Evolutionary conservation across 2,329 filamentous ascomycete genomes (phyloP).

Genomic region (Phoma sp.): DNA sequence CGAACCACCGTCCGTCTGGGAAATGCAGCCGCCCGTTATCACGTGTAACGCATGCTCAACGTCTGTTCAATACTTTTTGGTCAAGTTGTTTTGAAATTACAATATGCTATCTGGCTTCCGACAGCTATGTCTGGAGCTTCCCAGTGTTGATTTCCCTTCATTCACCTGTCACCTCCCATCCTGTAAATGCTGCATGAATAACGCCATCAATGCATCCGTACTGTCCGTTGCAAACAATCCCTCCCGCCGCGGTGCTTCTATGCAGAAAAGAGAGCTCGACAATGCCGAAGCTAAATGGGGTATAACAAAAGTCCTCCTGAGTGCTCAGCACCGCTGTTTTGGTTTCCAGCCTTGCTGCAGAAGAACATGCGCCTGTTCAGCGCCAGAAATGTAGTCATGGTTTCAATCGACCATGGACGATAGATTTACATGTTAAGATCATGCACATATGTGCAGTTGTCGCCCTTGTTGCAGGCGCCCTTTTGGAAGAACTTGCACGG

Average conservation of each 20-base stretch:
- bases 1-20: constrained; percentile 1
- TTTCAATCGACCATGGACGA: not conserved
- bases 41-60: not conserved
- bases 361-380: not conserved
- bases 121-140: not conserved
- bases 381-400: not conserved
- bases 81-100: constrained; percentile 4
- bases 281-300: constrained; percentile 7
- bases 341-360: not conserved
- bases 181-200: constrained; percentile 12
- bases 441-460: constrained; percentile 76
- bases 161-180: not conserved
- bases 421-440: constrained; percentile 48
- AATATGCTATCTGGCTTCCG: constrained; percentile 12
- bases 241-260: constrained; percentile 10
- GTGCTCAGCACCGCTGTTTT: not conserved
- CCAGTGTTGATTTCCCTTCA: not conserved
- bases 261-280: not conserved
- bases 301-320: constrained; percentile 5
- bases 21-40: constrained; percentile 3
- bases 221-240: not conserved
- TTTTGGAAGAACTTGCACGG: constrained; percentile 73
- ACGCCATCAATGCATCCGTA: constrained; percentile 12
- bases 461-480: constrained; percentile 74
- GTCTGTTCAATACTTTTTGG: too few relatives aligned